Evolutionary conservation across 1,284 basidiomycete genomes (phyloP).

Genomic region (Melanopsichium pennsylvanicum): DNA sequence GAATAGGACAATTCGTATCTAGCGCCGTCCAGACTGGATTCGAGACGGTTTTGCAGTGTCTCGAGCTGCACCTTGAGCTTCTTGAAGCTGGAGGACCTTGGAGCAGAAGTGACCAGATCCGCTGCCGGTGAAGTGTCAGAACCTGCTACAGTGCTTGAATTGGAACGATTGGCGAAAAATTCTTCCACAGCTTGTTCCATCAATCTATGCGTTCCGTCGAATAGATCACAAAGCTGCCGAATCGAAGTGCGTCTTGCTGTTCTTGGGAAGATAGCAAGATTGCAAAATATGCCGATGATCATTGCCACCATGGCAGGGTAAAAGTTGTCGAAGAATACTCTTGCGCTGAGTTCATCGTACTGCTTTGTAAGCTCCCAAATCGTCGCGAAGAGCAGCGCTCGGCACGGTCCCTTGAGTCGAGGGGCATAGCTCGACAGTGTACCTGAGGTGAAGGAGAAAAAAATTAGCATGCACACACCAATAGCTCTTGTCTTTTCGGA

Average conservation of each 20-base stretch:
- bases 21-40: constrained; percentile 37
- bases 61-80: constrained; percentile 22
- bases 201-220: constrained; percentile 27
- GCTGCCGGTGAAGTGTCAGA: too few relatives aligned
- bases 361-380: constrained; percentile 52
- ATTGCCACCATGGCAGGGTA: constrained; percentile 50
- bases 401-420: constrained; percentile 43
- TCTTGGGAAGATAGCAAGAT: constrained; percentile 42
- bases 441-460: constrained; percentile 43
- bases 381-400: constrained; percentile 45
- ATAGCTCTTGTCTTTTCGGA: constrained; percentile 40
- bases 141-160: not conserved
- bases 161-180: constrained; percentile 26
- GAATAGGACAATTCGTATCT: constrained; percentile 44
- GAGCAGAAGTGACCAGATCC: too few relatives aligned
- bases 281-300: constrained; percentile 38
- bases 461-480: constrained; percentile 43
- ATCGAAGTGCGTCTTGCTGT: constrained; percentile 40
- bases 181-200: constrained; percentile 32
- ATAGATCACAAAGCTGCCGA: constrained; percentile 11
- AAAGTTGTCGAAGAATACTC: constrained; percentile 50
- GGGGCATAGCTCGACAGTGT: constrained; percentile 42
- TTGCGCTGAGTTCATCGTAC: constrained; percentile 25
- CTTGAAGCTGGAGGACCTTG: not conserved
- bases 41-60: constrained; percentile 10